Base-by-base conservation (phyloP, 176 grass and related monocot genomes). In the Aegilops tauschii region DNA sequence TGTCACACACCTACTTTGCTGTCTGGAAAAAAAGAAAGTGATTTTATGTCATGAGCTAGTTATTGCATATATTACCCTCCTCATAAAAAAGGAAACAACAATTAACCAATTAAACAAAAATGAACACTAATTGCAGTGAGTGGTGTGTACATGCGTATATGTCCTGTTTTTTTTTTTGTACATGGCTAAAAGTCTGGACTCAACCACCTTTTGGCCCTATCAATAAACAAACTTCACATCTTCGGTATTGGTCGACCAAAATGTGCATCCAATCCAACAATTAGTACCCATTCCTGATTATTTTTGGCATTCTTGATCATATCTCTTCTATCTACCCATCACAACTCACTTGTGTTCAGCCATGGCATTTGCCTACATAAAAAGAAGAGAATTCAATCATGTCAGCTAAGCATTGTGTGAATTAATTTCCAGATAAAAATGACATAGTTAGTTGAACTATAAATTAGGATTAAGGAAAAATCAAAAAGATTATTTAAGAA, bases 311-410 rank as follows among this genome's bases (percentile, higher is more conserved):
- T 87, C 58, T 40, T 52, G 16, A 6, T 89, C 75, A 9, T 73
- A 79, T 88, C 8, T 31, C 8, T 56, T 56, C 9, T 35, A 66
- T 44, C 31, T 61, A 75, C 3, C 3, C 8, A 10, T 83, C 84
- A 82, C 30, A 69, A 8, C 21, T 90, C 85, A 50, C 29, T 80
- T 31, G 87, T 40, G 39, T 88, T 91, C 80, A 95, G 73, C 84
- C 67, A 93, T 81, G 89, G 81, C 56, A 93, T 80, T 83, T 92
- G 92, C 44, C 94, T 96, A 87, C 89, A 88, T 6, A 50, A 63
- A 78, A 64, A 11, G 5, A 45, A 73, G 7, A 62, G n/a, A 44
- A 45, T 73, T 27, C 23, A 45, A 50, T 61, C 45, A 80, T 35
- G 18, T 76, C 13, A 80, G 35, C 6, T 39, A 74, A 45, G 62